Evolutionary conservation across 768 basidiomycete genomes (phyloP).

Genomic region (Daedaleopsis sinensis): DNA sequence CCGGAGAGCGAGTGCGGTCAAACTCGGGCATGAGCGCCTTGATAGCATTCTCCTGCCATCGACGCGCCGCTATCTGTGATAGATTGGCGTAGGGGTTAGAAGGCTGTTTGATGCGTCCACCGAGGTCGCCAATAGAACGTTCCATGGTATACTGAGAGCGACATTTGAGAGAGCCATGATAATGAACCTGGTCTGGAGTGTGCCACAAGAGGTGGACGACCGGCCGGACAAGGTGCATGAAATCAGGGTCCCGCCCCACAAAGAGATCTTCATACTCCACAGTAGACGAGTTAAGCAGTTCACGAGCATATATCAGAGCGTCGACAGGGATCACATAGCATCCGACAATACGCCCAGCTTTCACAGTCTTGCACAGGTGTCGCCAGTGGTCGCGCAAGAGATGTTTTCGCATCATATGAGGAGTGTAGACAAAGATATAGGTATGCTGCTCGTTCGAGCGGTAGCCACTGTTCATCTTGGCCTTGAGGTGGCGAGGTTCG

Average conservation of each 20-base stretch:
- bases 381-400: constrained; percentile 27
- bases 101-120: constrained; percentile 27
- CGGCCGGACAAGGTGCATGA: constrained; percentile 37
- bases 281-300: constrained; percentile 29
- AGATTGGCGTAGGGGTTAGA: constrained; percentile 31
- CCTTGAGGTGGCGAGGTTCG: constrained; percentile 15
- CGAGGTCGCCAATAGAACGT: too few species aligned
- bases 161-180: too few species aligned
- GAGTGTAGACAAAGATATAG: constrained; percentile 27
- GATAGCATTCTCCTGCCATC: background rate
- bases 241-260: constrained; percentile 26
- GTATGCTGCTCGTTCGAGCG: background rate
- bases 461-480: too few species aligned
- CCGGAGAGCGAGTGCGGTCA: background rate
- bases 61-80: background rate
- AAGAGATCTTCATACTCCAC: constrained; percentile 42
- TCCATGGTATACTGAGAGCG: too few species aligned
- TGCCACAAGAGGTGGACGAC: constrained; percentile 36
- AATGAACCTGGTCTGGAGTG: constrained; percentile 22
- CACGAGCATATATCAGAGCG: constrained; percentile 28
- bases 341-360: constrained; percentile 24
- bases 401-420: constrained; percentile 28
- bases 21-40: background rate
- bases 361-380: constrained; percentile 31
- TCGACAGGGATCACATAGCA: constrained; percentile 15